Evolutionary conservation across 805 yeast species (phyloP), one percentile per base, ranked within the genome.

Genomic region (Ogataea angusta): DNA sequence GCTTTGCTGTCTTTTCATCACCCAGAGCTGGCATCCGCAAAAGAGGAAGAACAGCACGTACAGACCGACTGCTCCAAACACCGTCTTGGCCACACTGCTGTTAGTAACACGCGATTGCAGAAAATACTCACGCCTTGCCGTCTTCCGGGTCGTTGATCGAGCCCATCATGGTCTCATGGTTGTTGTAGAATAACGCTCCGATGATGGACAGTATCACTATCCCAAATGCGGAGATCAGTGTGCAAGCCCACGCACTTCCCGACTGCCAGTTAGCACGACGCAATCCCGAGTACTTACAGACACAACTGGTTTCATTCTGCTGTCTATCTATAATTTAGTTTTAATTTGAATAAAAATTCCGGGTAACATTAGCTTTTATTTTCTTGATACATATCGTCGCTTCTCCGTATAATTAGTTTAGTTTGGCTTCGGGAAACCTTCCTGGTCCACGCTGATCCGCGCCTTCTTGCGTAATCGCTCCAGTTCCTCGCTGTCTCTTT

Each of bases 241-340:
- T 91, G 63, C 99, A 91, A 64, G 86, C 88, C 86, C 95, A 91
- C 17, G 99, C 98, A 57, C 86, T 82, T 19, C 80, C 85, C 35
- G 93, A 69, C 85, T 80, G 38, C 31, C 9, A 9, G 30, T 33
- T 38, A 33, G 28, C 26, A 10, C 5, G 10, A 2, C 8, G n/a
- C 7, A 3, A 14, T 10, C n/a, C 16, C 6, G 10, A 10, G 14
- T 22, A 55, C 62, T 38, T 57, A 59, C 63, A 16, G 62, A 52
- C 47, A 59, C 64, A 46, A 57, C 60, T 15, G 64, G 62, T 46
- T 59, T 59, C 64, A 59, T 59, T 26, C 26, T 32, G 27, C 13
- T 24, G 31, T 25, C n/a, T 12, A 18, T 36, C 31, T 36, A 27
- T 38, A 26, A 26, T 26, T 19, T 19, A 19, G 8, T 19, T 19